Conservation (phyloP, 768 basidiomycete species). For the Xanthoconium purpureum region DNA sequence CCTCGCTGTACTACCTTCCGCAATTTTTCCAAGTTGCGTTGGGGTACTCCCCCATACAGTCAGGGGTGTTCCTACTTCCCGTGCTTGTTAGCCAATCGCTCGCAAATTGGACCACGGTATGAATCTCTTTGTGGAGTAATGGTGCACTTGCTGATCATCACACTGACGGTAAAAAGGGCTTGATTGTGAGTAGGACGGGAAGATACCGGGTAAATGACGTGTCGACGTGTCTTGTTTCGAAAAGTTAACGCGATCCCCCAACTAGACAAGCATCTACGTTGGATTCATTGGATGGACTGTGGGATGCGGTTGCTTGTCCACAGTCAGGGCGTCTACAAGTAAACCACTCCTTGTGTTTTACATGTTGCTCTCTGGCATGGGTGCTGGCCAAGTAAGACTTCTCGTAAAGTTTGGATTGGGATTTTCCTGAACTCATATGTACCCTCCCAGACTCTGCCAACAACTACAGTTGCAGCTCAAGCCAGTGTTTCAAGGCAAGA, state of each 20-base stretch:
- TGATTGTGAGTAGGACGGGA: conserved; percentile 62
- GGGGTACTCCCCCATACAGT: conserved; percentile 62
- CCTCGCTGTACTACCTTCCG: conserved; percentile 67
- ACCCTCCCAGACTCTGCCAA: conserved; percentile 47
- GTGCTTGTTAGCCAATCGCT: conserved; percentile 63
- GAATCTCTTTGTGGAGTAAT: conserved; percentile 14
- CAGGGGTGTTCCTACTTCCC: conserved; percentile 66
- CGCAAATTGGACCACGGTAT: conserved; percentile 51
- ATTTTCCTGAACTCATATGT: neutral
- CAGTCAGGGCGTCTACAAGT: conserved; percentile 46
- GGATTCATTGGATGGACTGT: conserved; percentile 71
- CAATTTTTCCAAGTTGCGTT: conserved; percentile 73
- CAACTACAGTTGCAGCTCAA: conserved; percentile 69
- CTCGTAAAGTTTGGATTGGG: neutral
- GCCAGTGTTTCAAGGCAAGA: conserved; percentile 67
- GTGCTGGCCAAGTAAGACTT: conserved; percentile 53
- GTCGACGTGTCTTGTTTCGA: neutral
- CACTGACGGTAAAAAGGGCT: conserved; percentile 39
- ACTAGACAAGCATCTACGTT: conserved; percentile 37
- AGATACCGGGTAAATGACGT: conserved; percentile 47
- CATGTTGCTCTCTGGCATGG: conserved; percentile 58
- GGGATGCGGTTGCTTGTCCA: conserved; percentile 69
- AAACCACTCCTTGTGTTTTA: conserved; percentile 54
- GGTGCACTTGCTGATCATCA: neutral
- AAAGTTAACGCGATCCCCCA: neutral